Evolutionary conservation across 257 asterid genomes (phyloP).

Genomic region (Penstemon newberryi): DNA sequence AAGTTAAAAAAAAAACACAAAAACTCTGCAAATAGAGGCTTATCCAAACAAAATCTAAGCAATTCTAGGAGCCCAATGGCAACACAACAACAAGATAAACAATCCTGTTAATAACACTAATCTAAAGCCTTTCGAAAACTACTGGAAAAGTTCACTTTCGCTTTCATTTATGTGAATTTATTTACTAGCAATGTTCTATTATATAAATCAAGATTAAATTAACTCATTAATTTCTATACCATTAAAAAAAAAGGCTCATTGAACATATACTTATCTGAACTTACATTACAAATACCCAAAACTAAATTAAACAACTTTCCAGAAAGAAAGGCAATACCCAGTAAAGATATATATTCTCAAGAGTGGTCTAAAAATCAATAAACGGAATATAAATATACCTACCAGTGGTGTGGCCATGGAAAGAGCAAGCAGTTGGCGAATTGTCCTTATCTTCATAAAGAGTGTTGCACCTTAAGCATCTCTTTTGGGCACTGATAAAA

Average conservation of each 20-base stretch:
- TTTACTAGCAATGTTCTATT: not conserved
- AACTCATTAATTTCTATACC: not conserved
- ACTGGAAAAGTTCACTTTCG: too few species aligned
- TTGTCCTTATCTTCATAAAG: slow-evolving; percentile 45
- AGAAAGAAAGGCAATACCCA: not conserved
- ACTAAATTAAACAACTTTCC: too few species aligned
- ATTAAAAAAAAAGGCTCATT: too few species aligned
- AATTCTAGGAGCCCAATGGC: not conserved
- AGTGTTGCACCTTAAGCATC: slow-evolving; percentile 61
- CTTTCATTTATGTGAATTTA: not conserved
- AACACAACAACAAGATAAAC: not conserved
- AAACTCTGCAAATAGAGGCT: not conserved
- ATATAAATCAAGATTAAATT: not conserved
- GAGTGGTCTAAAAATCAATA: not conserved
- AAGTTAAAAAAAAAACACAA: too few species aligned
- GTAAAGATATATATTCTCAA: too few species aligned
- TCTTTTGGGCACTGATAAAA: slow-evolving; percentile 40
- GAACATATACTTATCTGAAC: too few species aligned
- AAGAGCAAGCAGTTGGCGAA: slow-evolving; percentile 55
- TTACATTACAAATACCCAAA: too few species aligned
- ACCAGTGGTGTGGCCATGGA: slow-evolving; percentile 71
- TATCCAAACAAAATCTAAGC: not conserved
- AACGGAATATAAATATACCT: not conserved
- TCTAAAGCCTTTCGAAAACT: not conserved
- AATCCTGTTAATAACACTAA: not conserved